Percentiles rank a stretch among this genome's conserved stretches.
phyloP scores from a whole-genome alignment of 2,329 filamentous ascomycete species.

The Exophiala xenobiotica region DNA sequence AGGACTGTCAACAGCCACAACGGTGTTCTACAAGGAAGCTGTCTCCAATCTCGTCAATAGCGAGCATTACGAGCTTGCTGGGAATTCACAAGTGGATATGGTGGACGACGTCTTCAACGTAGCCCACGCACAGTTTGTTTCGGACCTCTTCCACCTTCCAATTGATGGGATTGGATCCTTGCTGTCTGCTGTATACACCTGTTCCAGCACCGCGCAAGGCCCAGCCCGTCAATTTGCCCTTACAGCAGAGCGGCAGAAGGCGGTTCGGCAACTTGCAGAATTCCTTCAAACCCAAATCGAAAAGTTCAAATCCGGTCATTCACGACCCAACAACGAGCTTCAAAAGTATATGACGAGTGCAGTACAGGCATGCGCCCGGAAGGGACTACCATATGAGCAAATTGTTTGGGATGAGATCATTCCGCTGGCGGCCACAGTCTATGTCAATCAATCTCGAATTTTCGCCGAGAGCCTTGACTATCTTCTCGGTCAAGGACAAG shows the following conservation, averaged over 20 bases:
- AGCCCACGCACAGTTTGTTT: slow-evolving; percentile 54
- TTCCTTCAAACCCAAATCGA: slow-evolving; percentile 66
- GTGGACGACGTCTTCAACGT: slow-evolving; percentile 54
- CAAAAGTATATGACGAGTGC: slow-evolving; percentile 10
- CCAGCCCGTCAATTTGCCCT: slow-evolving; percentile 53
- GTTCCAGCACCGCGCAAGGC: slow-evolving; percentile 57
- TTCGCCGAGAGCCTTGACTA: slow-evolving; percentile 72
- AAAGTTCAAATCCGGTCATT: slow-evolving; percentile 52
- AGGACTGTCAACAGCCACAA: slow-evolving; percentile 47
- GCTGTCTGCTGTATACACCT: slow-evolving; percentile 53
- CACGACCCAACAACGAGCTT: slow-evolving; percentile 47
- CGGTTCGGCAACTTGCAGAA: slow-evolving; percentile 59
- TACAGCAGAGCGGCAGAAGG: slow-evolving; percentile 48
- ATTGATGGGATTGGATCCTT: slow-evolving; percentile 56
- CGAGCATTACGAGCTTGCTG: slow-evolving; percentile 48
- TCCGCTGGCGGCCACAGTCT: slow-evolving; percentile 64
- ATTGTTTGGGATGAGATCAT: slow-evolving; percentile 53
- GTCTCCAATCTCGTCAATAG: slow-evolving; percentile 45
- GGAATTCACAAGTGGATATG: slow-evolving; percentile 48
- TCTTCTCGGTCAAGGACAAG: slow-evolving; percentile 56
- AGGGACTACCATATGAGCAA: slow-evolving; percentile 8
- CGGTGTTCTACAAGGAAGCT: slow-evolving; percentile 47
- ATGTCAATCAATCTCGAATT: slow-evolving; percentile 69
- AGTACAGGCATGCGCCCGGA: slow-evolving; percentile 6
- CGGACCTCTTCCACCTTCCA: slow-evolving; percentile 56